These are phyloP conservation scores for Nakaseomyces delphensis DNA, from an alignment of 1,139 yeast genomes.

Conservation along the genomic window DNA sequence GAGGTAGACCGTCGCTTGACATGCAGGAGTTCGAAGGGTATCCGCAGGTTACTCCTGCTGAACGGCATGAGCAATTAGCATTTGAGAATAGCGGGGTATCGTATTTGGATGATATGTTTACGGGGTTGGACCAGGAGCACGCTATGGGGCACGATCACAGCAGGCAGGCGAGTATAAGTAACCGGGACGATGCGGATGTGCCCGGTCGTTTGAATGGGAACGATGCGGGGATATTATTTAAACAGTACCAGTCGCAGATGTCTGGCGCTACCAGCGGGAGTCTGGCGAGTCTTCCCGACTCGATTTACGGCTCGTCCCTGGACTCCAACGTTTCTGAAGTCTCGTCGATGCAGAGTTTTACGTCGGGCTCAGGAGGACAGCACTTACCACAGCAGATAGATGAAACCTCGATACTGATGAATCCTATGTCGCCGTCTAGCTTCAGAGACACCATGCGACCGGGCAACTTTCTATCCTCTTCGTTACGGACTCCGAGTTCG, in stretches of 20 bases:
- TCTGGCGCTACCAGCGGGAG: background rate
- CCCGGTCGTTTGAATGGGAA: background rate
- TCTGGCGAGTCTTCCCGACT: constrained; percentile 5
- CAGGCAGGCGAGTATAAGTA: constrained; percentile 4
- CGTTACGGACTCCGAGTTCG: constrained; percentile 18
- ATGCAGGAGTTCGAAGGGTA: constrained; percentile 9
- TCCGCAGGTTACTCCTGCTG: constrained; percentile 20
- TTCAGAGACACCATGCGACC: constrained; percentile 15
- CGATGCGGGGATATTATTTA: background rate
- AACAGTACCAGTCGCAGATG: constrained; percentile 3
- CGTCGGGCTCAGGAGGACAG: background rate
- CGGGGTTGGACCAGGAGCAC: constrained; percentile 6
- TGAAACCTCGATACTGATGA: constrained; percentile 5
- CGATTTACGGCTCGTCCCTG: constrained; percentile 4
- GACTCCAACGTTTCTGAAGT: constrained; percentile 3
- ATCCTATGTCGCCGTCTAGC: constrained; percentile 4
- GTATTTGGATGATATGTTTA: constrained; percentile 22
- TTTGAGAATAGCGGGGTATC: constrained; percentile 14
- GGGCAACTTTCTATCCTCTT: constrained; percentile 24
- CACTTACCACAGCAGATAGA: constrained; percentile 2
- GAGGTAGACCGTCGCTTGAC: background rate
- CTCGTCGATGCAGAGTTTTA: constrained; percentile 3
- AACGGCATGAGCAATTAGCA: constrained; percentile 20
- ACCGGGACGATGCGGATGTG: background rate
- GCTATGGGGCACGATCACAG: background rate